Evolutionary conservation across 768 basidiomycete species (phyloP).

Genomic region (Zangia roseola): DNA sequence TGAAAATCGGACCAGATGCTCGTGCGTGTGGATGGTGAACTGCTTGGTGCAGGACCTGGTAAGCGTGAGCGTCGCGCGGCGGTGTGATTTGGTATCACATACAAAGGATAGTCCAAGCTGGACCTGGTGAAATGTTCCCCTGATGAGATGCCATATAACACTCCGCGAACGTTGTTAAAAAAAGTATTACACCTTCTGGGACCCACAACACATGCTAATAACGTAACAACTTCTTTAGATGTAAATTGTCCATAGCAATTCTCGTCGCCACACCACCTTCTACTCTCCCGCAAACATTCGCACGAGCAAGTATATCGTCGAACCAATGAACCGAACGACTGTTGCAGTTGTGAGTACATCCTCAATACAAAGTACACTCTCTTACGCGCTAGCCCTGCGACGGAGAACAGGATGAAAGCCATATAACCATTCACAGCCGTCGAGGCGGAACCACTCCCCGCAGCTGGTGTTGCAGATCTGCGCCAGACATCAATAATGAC

Average conservation of each 20-base stretch:
- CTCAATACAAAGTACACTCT: slow-evolving; percentile 13
- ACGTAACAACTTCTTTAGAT: neutral
- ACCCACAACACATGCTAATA: too few species aligned
- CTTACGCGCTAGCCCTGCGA: slow-evolving; percentile 85
- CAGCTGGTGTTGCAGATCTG: slow-evolving; percentile 45
- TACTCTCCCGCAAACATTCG: slow-evolving; percentile 88
- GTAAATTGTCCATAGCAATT: slow-evolving; percentile 12
- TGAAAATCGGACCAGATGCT: slow-evolving; percentile 12
- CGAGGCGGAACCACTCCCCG: slow-evolving; percentile 45
- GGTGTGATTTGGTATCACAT: slow-evolving; percentile 14
- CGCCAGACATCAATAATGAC: neutral
- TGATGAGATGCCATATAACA: neutral
- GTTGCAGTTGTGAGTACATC: neutral
- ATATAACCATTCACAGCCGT: slow-evolving; percentile 79
- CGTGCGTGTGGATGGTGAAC: slow-evolving; percentile 15
- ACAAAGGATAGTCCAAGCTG: slow-evolving; percentile 27
- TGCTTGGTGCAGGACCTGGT: slow-evolving; percentile 22
- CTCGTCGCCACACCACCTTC: neutral
- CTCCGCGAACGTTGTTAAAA: too few species aligned
- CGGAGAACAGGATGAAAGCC: slow-evolving; percentile 85
- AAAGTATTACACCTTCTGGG: too few species aligned
- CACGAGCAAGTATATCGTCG: slow-evolving; percentile 78
- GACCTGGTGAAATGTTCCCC: slow-evolving; percentile 21
- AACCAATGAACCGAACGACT: slow-evolving; percentile 87
- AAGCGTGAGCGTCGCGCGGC: slow-evolving; percentile 1